These are phyloP conservation scores for Starmerella powellii DNA, from an alignment of 805 yeast species.

Conservation along the genomic window DNA sequence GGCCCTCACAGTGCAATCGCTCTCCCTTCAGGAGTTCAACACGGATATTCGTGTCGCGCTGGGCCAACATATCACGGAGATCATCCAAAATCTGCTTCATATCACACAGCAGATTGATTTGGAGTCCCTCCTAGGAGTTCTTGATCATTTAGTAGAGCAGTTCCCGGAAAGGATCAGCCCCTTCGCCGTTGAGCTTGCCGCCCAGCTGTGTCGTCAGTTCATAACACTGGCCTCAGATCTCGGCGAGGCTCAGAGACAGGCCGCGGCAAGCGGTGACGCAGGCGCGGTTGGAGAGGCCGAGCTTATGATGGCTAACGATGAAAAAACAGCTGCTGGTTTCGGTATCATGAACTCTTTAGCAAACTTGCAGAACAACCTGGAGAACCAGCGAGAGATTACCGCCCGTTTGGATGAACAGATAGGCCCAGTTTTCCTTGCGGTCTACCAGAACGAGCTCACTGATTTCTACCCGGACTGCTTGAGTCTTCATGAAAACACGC, in stretches of 20 bases:
- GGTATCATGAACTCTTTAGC: constrained; percentile 74
- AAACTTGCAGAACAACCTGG: constrained; percentile 70
- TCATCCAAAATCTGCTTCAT: constrained; percentile 66
- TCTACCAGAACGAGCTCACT: constrained; percentile 51
- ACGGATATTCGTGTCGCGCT: constrained; percentile 38
- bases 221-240: constrained; percentile 56
- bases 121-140: constrained; percentile 76
- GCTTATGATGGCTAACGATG: constrained; percentile 38
- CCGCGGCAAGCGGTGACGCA: constrained; percentile 23
- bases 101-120: constrained; percentile 73
- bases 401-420: constrained; percentile 52
- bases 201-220: constrained; percentile 53
- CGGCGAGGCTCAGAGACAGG: constrained; percentile 32
- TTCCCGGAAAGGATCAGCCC: constrained; percentile 85
- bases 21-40: constrained; percentile 47
- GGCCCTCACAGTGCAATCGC: constrained; percentile 74
- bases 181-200: constrained; percentile 61
- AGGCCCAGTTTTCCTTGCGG: constrained; percentile 55
- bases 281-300: constrained; percentile 16
- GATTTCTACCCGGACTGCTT: constrained; percentile 68
- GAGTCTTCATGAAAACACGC: constrained; percentile 60
- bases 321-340: constrained; percentile 68
- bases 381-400: constrained; percentile 61
- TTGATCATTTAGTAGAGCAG: constrained; percentile 89
- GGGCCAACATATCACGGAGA: constrained; percentile 55